Evolutionary conservation across 441 rosid species (phyloP), one percentile per base, ranked within the genome.

Genomic region (Erysimum cheiri): DNA sequence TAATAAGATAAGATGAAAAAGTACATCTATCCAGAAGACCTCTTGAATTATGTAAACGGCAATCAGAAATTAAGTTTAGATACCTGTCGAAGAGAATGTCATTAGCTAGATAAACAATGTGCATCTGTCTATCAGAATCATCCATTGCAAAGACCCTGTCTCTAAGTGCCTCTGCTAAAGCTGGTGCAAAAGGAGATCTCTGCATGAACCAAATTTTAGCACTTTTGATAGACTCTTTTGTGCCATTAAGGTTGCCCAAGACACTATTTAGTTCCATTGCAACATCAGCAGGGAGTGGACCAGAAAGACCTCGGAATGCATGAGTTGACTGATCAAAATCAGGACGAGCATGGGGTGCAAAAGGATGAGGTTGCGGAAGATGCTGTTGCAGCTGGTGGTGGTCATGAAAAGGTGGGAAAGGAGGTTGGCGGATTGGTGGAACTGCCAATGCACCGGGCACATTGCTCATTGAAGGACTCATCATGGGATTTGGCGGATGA

Each of bases 201-300:
- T 95, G 98, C 96, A 88, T 92, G 85, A 95, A 95, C 99, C 99
- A 95, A 82, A 80, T 79, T 87, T 95, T 95, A 67, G 98, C 92
- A 75, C 95, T 85, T 80, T 95, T 95, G 77, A 95, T 95, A n/a
- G 98, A 90, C 73, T 95, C 99, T 83, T 95, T 95, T 59, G 99
- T 95, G 13, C 99, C 98, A 61, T 83, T 92, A 44, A 95, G 92
- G 78, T 84, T 89, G 68, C 81, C 84, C 60, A 95, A 80, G 46
- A 95, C 85, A 63, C 83, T 77, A 56, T 61, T 84, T 47, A 95
- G 94, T 74, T 95, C 99, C 73, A 85, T 47, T 33, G 88, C 87
- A 81, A 95, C 89, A 80, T 95, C 99, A 69, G 93, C 73, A 47
- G 98, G 97, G 63, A 89, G 94, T 44, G 95, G 88, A 73, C 90